Conservation (phyloP, 2,329 filamentous ascomycete species). For the Orbilia oligospora region DNA sequence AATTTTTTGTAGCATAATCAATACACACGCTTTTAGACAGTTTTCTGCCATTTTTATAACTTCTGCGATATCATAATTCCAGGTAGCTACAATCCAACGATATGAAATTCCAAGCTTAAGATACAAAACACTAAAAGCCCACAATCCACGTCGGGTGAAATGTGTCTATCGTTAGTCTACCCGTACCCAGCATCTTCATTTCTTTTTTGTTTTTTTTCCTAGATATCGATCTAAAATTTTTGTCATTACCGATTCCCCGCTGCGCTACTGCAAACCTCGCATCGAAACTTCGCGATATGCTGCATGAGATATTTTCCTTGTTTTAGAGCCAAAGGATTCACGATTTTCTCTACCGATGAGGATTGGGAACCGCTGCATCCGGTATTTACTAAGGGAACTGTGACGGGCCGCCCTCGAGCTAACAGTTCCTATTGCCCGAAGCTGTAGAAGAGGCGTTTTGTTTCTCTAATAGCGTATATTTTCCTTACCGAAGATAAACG, state of each 20-base stretch:
- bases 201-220: constrained; percentile 21
- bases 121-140: constrained; percentile 14
- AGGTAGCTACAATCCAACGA: constrained; percentile 9
- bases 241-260: constrained; percentile 56
- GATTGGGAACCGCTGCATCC: constrained; percentile 40
- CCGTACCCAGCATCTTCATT: constrained; percentile 22
- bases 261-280: constrained; percentile 58
- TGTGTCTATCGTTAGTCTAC: constrained; percentile 25
- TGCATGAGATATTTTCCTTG: constrained; percentile 33
- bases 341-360: constrained; percentile 13
- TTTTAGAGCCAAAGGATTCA: constrained; percentile 14
- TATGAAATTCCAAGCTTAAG: constrained; percentile 23
- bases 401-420: constrained; percentile 9
- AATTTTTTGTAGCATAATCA: constrained; percentile 42
- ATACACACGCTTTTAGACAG: constrained; percentile 1
- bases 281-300: constrained; percentile 39
- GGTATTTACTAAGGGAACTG: not conserved
- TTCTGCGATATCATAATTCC: constrained; percentile 5
- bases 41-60: not conserved
- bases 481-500: constrained; percentile 50
- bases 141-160: constrained; percentile 16
- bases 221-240: constrained; percentile 4
- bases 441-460: constrained; percentile 16
- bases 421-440: constrained; percentile 11
- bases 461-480: constrained; percentile 26